These are phyloP conservation scores for Solanum habrochaites DNA, from an alignment of 257 asterid genomes.

Conservation along the genomic window DNA sequence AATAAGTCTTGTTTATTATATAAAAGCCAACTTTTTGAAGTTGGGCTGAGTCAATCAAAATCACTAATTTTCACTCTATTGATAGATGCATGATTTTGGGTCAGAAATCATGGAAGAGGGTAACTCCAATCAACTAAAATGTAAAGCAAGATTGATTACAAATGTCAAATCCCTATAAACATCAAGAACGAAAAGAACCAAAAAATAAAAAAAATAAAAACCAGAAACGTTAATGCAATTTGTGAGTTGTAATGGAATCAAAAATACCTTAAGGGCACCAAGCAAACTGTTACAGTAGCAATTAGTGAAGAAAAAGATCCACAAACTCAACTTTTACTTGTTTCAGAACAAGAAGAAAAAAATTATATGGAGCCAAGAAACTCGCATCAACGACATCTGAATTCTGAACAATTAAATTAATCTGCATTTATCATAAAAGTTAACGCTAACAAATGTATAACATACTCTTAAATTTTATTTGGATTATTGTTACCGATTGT, in stretches of 20 bases:
- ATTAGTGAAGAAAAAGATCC: neutral
- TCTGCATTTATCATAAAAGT: no score
- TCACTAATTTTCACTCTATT: neutral
- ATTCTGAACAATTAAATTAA: no score
- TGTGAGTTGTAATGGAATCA: neutral
- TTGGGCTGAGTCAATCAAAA: neutral
- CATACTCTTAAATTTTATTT: no score
- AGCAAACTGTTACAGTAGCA: neutral
- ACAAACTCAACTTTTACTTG: neutral
- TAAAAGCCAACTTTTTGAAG: neutral
- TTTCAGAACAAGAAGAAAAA: neutral
- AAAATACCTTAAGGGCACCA: neutral
- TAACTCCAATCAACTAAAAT: neutral
- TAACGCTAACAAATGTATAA: no score
- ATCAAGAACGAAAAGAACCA: neutral
- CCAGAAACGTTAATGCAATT: neutral
- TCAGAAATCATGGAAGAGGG: neutral
- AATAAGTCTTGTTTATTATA: neutral
- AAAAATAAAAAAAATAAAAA: neutral
- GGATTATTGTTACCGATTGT: no score
- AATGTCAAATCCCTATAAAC: neutral
- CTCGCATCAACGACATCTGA: no score
- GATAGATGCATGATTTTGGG: neutral
- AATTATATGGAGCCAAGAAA: no score
- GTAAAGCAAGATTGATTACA: neutral